Evolutionary conservation across 2,329 filamentous ascomycete species (phyloP).

Genomic region (Arthrinium puccinioides): DNA sequence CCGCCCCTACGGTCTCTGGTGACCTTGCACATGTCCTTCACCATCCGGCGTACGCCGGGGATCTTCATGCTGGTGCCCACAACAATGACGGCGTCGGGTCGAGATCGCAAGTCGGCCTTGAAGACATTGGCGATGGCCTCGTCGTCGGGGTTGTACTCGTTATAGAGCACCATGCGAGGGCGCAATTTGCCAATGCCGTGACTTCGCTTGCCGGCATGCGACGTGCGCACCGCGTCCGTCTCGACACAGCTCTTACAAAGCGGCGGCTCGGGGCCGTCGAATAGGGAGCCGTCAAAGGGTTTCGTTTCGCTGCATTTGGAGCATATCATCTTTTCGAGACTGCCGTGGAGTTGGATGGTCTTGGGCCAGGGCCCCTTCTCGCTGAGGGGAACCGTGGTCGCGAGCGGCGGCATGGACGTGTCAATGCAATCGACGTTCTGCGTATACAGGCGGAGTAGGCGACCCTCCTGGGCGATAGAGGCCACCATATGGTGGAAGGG

Average conservation of each 20-base stretch:
- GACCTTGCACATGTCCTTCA: slow-evolving; percentile 82
- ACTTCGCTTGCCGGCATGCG: slow-evolving; percentile 75
- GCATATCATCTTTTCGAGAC: slow-evolving; percentile 93
- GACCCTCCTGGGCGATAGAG: slow-evolving; percentile 78
- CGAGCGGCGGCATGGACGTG: slow-evolving; percentile 70
- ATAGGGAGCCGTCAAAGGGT: slow-evolving; percentile 70
- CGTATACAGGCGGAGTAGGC: slow-evolving; percentile 83
- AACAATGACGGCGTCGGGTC: slow-evolving; percentile 88
- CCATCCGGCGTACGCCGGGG: slow-evolving; percentile 81
- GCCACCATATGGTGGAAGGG: slow-evolving; percentile 91
- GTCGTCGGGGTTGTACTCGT: slow-evolving; percentile 93
- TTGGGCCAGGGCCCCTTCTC: slow-evolving; percentile 85
- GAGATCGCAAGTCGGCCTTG: slow-evolving; percentile 72
- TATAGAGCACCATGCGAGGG: slow-evolving; percentile 93
- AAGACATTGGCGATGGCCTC: slow-evolving; percentile 93
- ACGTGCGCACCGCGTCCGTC: slow-evolving; percentile 68
- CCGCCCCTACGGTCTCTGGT: slow-evolving; percentile 79
- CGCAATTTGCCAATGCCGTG: slow-evolving; percentile 87
- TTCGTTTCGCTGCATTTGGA: slow-evolving; percentile 79
- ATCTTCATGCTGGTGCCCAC: slow-evolving; percentile 95
- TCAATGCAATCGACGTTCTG: slow-evolving; percentile 98
- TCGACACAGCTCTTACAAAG: slow-evolving; percentile 68
- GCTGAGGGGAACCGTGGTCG: slow-evolving; percentile 73
- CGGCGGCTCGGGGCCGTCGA: slow-evolving; percentile 78
- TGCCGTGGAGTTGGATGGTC: slow-evolving; percentile 89